Evolutionary conservation across 1,284 basidiomycete genomes (phyloP), one percentile per base, ranked within the genome.

Genomic region (Cutaneotrichosporon daszewskae): DNA sequence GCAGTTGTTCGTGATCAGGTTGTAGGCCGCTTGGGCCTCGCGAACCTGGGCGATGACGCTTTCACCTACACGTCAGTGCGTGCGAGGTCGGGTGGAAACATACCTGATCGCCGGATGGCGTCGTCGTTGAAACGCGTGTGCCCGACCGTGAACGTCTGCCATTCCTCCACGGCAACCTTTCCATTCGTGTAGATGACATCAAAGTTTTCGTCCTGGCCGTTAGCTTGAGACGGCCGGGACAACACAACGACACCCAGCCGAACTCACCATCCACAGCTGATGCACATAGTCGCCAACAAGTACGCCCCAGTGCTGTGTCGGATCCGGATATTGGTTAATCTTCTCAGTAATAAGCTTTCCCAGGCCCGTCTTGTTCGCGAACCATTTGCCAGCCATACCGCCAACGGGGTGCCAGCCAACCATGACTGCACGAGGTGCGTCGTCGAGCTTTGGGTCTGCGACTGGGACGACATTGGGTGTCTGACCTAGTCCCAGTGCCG

Each of bases 191-290:
- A 51, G 32, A 51, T 51, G 45, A 51, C 45, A 13, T 51, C 18
- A 18, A 51, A 51, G 45, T 47, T 47, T 20, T 51, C 49, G 49
- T 51, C 49, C 49, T 51, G 33, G 16, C 3, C 18, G 32, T 49
- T 32, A 49, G 42, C 34, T 12, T n/a, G n/a, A n/a, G n/a, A n/a
- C n/a, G n/a, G n/a, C n/a, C n/a, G n/a, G n/a, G 10, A 17, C 32
- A 12, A 14, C 24, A n/a, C 25, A 25, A 22, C 36, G 14, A 16
- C 37, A 14, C 8, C 16, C 12, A 28, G 6, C 25, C 16, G 16
- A 32, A 45, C 49, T 38, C 49, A 51, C 49, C 49, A 51, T 51
- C 49, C 49, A 51, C 18, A 51, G 41, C 39, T 51, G 49, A 25
- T 51, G 49, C 25, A 34, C 49, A 20, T 47, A 51, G 3, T 45